Base-by-base conservation (phyloP, 1,284 basidiomycete genomes). In the Dichomitus squalens region DNA sequence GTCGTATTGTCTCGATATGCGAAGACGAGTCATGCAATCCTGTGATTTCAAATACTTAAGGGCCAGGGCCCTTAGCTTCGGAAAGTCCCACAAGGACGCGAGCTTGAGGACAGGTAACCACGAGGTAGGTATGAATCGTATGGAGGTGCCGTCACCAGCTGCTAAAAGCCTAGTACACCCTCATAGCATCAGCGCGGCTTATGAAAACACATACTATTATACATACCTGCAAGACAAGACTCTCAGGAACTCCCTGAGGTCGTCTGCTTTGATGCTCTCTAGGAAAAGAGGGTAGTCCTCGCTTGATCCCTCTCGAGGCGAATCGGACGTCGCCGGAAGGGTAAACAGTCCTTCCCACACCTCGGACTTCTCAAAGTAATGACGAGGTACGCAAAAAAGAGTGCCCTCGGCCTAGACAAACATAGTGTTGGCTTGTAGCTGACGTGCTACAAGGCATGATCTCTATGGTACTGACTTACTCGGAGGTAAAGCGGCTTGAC, bases 41-140 rank as follows among this genome's bases (percentile, higher is more conserved):
- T 33, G 31, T 2, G 1, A 16, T 11, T 41, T 34, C n/a, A 52
- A 21, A 5, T 34, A 34, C 29, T 34, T 27, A 14, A 52, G 27
- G 2, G 50, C 50, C 14, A 23, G 25, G 18, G 23, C 20, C 7
- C 50, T 20, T 12, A 43, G 12, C 8, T 6, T 0, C 8, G 18
- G 7, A 9, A 52, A 41, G 9, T 52, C 21, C 50, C 50, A 52
- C 33, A 29, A 6, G n/a, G 39, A 29, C 7, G 50, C 39, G 27
- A 52, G 50, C 27, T 43, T 34, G 50, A 52, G 50, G 7, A 52
- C 50, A 7, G 38, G 20, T 2, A 43, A 11, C 50, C 50, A 52
- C 20, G 50, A 52, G 18, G 20, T 33, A 7, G 50, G 27, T 4
- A 40, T 29, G 11, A 9, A 16, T 29, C 38, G 29, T 18, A 43